phyloP scores from a whole-genome alignment of 177 flowering plant species.

The Telopea speciosissima region DNA sequence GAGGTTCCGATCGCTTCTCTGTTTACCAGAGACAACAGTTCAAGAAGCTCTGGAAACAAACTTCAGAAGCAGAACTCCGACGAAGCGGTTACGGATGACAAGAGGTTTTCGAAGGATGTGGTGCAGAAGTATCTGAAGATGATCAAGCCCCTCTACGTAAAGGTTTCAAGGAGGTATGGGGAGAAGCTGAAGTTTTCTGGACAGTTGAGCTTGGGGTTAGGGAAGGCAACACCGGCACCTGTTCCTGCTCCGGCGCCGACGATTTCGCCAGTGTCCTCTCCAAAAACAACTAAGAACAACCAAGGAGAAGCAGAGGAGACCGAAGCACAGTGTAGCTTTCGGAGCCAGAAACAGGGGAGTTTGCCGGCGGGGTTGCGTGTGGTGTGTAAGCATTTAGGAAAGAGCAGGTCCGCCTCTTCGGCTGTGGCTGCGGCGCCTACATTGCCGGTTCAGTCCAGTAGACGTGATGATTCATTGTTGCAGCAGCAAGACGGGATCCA shows the following conservation, averaged over 20 bases:
- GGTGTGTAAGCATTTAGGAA: conserved; percentile 73
- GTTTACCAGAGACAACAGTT: conserved; percentile 50
- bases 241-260: not conserved
- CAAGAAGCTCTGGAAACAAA: conserved; percentile 23
- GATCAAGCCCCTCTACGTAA: conserved; percentile 76
- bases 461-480: conserved; percentile 76
- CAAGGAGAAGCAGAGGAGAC: conserved; percentile 3
- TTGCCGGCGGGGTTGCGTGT: conserved; percentile 54
- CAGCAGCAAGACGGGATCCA: conserved; percentile 91
- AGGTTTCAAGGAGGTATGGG: conserved; percentile 58
- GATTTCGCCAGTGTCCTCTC: not conserved
- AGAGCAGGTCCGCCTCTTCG: conserved; percentile 74
- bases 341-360: conserved; percentile 38
- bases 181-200: conserved; percentile 56
- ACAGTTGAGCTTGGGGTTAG: conserved; percentile 28
- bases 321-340: conserved; percentile 13
- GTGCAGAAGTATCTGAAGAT: conserved; percentile 68
- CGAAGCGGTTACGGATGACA: conserved; percentile 14
- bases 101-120: conserved; percentile 39
- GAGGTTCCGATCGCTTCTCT: conserved; percentile 65
- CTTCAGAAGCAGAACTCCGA: conserved; percentile 18
- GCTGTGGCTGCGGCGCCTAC: conserved; percentile 39
- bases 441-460: conserved; percentile 17
- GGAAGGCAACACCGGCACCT: conserved; percentile 11
- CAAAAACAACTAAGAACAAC: conserved; percentile 3